Conservation (phyloP, 495 filamentous ascomycete species). For the Cenococcum geophilum region DNA sequence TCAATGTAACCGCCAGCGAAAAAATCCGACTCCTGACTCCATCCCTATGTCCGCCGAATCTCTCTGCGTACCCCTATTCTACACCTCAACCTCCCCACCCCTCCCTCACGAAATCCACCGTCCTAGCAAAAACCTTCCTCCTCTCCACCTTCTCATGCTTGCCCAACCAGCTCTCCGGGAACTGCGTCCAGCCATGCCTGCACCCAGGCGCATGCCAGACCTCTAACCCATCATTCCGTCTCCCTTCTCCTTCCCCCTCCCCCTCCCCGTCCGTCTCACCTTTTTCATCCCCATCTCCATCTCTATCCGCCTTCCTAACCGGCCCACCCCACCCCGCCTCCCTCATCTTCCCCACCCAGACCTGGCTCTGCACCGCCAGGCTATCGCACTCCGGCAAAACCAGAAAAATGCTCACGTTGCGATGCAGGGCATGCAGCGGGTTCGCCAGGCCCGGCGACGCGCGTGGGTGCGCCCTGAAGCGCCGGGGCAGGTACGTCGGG, state of each 20-base stretch:
- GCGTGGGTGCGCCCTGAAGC: slow-evolving; percentile 20
- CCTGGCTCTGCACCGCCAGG: slow-evolving; percentile 36
- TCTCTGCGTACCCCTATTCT: no score
- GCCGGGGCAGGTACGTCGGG: slow-evolving; percentile 24
- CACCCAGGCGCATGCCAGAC: slow-evolving; percentile 32
- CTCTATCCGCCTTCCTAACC: slow-evolving; percentile 16
- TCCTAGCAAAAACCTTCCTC: slow-evolving; percentile 25
- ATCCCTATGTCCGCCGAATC: no score
- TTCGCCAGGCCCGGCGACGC: slow-evolving; percentile 33
- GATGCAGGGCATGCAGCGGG: slow-evolving; percentile 24
- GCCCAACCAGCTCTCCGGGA: slow-evolving; percentile 31
- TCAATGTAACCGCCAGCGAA: no score
- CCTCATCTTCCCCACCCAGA: slow-evolving; percentile 33
- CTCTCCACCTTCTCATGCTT: slow-evolving; percentile 33
- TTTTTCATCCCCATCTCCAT: slow-evolving; percentile 16
- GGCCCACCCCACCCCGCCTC: slow-evolving; percentile 24
- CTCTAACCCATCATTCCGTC: slow-evolving; percentile 26
- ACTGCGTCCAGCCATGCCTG: slow-evolving; percentile 39
- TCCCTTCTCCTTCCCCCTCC: slow-evolving; percentile 5
- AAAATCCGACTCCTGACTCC: no score
- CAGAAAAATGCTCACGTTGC: slow-evolving; percentile 34
- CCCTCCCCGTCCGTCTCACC: no score
- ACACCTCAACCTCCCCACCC: slow-evolving; percentile 8
- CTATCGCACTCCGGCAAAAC: slow-evolving; percentile 36
- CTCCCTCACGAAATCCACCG: slow-evolving; percentile 26